Conservation (phyloP, 202 grass and related monocot species). For the Schoenoplectus tabernaemontani region DNA sequence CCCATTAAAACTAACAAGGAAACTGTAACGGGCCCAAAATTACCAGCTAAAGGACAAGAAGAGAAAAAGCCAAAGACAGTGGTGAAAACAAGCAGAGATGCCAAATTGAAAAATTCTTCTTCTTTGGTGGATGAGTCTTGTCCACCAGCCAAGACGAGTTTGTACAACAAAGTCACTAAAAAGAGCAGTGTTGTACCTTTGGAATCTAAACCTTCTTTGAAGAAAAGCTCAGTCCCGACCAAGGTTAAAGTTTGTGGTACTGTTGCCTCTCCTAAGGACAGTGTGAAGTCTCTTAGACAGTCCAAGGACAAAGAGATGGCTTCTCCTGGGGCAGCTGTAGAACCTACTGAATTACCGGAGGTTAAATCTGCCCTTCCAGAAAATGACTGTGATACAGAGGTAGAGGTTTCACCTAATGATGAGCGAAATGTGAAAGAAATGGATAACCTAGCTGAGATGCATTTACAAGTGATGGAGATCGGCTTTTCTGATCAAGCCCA, state of each 20-base stretch:
- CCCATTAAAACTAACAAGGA: slow-evolving; percentile 53
- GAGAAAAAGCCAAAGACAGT: slow-evolving; percentile 51
- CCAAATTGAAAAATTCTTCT: slow-evolving; percentile 46
- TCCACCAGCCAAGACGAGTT: slow-evolving; percentile 39
- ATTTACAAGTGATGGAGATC: slow-evolving; percentile 47
- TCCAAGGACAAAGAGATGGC: slow-evolving; percentile 60
- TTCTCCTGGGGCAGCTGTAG: slow-evolving; percentile 42
- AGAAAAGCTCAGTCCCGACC: slow-evolving; percentile 46
- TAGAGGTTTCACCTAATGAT: slow-evolving; percentile 70
- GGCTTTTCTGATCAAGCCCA: slow-evolving; percentile 28
- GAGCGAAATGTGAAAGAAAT: slow-evolving; percentile 80
- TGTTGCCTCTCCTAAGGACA: slow-evolving; percentile 49
- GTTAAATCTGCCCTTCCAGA: slow-evolving; percentile 81
- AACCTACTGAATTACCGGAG: slow-evolving; percentile 68
- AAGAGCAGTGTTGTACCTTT: slow-evolving; percentile 95
- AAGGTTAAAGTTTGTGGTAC: slow-evolving; percentile 52
- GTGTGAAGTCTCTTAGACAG: slow-evolving; percentile 46
- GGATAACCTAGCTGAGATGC: slow-evolving; percentile 42
- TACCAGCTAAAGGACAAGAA: slow-evolving; percentile 45
- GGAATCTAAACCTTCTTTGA: slow-evolving; percentile 66
- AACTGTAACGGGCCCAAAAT: slow-evolving; percentile 28
- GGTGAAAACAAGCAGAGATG: slow-evolving; percentile 37
- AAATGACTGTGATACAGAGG: slow-evolving; percentile 86
- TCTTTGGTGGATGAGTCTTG: slow-evolving; percentile 46
- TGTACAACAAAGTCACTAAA: slow-evolving; percentile 75